These are phyloP conservation scores for Nissolia schottii DNA, from an alignment of 306 rosid genomes.

Conservation along the genomic window DNA sequence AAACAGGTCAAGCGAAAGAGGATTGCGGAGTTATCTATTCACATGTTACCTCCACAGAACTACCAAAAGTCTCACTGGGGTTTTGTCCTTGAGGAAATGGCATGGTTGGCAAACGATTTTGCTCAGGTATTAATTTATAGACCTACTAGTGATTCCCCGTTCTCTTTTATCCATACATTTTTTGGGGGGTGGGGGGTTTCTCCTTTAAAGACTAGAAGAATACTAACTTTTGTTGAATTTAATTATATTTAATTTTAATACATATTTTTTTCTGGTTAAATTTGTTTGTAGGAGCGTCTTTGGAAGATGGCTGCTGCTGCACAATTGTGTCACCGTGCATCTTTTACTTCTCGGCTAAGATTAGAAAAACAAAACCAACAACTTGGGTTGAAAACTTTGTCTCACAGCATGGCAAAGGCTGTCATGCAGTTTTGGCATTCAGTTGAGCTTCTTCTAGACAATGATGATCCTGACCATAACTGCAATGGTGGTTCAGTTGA, in stretches of 20 bases:
- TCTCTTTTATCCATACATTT: not conserved
- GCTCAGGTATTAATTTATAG: constrained; percentile 70
- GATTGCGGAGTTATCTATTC: constrained; percentile 79
- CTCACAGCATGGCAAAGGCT: constrained; percentile 78
- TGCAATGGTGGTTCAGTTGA: constrained; percentile 24
- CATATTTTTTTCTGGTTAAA: constrained; percentile 3
- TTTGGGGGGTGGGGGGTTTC: not conserved
- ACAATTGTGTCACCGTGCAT: constrained; percentile 64
- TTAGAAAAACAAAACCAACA: constrained; percentile 48
- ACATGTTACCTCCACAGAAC: constrained; percentile 47
- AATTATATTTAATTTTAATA: not conserved
- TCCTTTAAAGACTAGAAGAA: not conserved
- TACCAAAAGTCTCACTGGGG: constrained; percentile 80
- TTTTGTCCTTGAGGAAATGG: constrained; percentile 94
- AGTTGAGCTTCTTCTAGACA: constrained; percentile 56
- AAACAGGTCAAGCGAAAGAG: constrained; percentile 88
- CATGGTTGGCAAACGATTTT: constrained; percentile 99
- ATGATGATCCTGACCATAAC: constrained; percentile 27
- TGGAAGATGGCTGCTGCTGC: constrained; percentile 94
- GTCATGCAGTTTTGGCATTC: constrained; percentile 95
- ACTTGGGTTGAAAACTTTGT: constrained; percentile 53
- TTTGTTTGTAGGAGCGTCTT: constrained; percentile 73
- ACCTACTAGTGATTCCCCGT: not conserved
- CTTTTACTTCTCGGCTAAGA: constrained; percentile 67
- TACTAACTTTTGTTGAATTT: not conserved